A percentile compares a stretch with the other conserved stretches of the same genome.
Evolutionary conservation across 495 filamentous ascomycete species (phyloP).

Genomic region (Aspergillus cristatus): DNA sequence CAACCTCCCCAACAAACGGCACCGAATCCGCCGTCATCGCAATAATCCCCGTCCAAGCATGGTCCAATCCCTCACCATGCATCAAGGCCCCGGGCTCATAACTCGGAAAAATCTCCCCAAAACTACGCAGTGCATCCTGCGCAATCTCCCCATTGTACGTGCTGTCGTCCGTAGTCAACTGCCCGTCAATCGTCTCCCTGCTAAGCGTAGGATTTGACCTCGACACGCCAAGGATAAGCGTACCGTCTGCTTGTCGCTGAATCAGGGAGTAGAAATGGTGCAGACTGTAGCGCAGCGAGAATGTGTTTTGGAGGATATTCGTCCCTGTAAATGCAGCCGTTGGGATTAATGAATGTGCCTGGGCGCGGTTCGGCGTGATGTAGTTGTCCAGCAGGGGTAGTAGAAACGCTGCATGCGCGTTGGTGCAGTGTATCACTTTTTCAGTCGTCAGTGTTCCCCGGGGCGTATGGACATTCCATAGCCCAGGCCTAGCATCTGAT

Average conservation of each 20-base stretch:
- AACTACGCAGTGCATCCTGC: constrained; percentile 15
- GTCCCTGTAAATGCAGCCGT: constrained; percentile 9
- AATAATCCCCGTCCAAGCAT: constrained; percentile 26
- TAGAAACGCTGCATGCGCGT: constrained; percentile 21
- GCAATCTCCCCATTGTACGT: constrained; percentile 18
- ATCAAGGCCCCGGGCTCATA: not conserved
- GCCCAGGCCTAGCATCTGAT: no score
- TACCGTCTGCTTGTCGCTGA: constrained; percentile 18
- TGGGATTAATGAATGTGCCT: constrained; percentile 21
- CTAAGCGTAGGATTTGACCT: constrained; percentile 19
- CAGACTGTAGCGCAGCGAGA: constrained; percentile 21
- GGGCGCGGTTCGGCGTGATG: constrained; percentile 19
- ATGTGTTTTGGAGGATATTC: constrained; percentile 13
- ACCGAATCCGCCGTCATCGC: constrained; percentile 26
- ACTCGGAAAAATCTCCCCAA: constrained; percentile 13
- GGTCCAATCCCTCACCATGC: constrained; percentile 22
- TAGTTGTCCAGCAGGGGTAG: constrained; percentile 16
- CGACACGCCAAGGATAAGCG: constrained; percentile 20
- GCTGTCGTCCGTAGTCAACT: constrained; percentile 18
- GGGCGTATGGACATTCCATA: constrained; percentile 18
- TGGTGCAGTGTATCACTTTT: constrained; percentile 23
- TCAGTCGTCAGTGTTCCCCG: constrained; percentile 13
- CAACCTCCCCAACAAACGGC: constrained; percentile 21
- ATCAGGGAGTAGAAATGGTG: constrained; percentile 25
- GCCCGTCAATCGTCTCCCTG: constrained; percentile 10